Evolutionary conservation across 805 yeast species (phyloP).

Genomic region (Nakazawaea ambrosiae): DNA sequence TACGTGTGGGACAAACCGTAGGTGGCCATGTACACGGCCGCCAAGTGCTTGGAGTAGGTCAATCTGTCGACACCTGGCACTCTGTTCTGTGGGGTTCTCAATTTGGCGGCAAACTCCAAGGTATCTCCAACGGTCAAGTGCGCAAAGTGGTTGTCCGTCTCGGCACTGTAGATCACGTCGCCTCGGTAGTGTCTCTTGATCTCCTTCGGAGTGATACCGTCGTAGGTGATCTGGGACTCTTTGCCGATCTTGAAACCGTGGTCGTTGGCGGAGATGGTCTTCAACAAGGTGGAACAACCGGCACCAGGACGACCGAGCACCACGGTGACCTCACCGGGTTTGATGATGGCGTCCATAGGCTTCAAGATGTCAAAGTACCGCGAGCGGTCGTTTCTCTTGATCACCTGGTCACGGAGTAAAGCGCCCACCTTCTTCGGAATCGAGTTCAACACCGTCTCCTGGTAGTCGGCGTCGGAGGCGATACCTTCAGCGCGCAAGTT

Average conservation of each 20-base stretch:
- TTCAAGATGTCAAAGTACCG: constrained; percentile 47
- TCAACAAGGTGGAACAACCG: constrained; percentile 66
- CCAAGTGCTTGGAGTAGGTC: constrained; percentile 44
- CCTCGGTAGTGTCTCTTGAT: constrained; percentile 51
- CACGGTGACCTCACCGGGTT: constrained; percentile 60
- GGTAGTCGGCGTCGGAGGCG: constrained; percentile 64
- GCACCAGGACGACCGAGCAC: constrained; percentile 80
- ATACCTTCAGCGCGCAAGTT: constrained; percentile 56
- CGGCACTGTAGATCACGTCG: constrained; percentile 66
- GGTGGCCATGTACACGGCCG: constrained; percentile 46
- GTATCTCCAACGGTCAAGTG: constrained; percentile 63
- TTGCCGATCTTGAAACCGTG: constrained; percentile 48
- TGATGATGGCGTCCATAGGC: constrained; percentile 57
- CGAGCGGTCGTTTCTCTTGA: constrained; percentile 18
- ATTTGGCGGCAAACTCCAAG: constrained; percentile 50
- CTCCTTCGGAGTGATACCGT: constrained; percentile 46
- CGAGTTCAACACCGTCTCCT: constrained; percentile 46
- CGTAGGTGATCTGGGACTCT: constrained; percentile 41
- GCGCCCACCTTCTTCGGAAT: constrained; percentile 27
- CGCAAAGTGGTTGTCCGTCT: constrained; percentile 62
- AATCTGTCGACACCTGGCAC: constrained; percentile 53
- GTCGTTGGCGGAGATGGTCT: constrained; percentile 51
- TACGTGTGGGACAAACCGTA: constrained; percentile 28
- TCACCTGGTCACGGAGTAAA: constrained; percentile 14
- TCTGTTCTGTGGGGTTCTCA: constrained; percentile 59